Base-by-base conservation (phyloP, 495 filamentous ascomycete genomes). In the Jackrogersella minutella region DNA sequence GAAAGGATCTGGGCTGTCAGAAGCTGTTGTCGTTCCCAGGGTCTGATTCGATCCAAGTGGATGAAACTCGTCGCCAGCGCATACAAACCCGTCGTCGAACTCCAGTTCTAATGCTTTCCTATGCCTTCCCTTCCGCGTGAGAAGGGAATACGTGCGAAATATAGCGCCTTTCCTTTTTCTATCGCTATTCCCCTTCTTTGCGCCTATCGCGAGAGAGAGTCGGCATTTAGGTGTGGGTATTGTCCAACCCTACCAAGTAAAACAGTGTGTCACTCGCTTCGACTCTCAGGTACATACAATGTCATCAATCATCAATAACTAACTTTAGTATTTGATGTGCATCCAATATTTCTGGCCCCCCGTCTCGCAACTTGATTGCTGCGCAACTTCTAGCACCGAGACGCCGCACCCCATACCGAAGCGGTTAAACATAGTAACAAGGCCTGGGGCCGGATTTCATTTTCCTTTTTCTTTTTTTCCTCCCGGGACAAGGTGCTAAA, bases 61-160 rank as follows among this genome's bases (percentile, higher is more conserved):
- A 70, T 70, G 61, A 70, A 74, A 71, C 72, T 73, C 55, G 58
- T 37, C 66, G 72, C 72, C 72, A 74, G 72, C 72, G 72, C 72
- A 74, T 73, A 69, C 63, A 57, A n/a, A 71, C 51, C 41, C 21
- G 41, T 46, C 56, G 50, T 57, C 56, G 49, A 69, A 58, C 61
- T 69, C 66, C 56, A 64, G 50, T 60, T 66, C 68, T 62, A 62
- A 71, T 66, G 53, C 60, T 64, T 58, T 58, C 57, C 52, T 63
- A 58, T 31, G 11, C 9, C 26, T 50, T 50, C 14, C 8, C 28
- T 28, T 50, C n/a, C 26, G 3, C n/a, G 34, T 11, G 26, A 11
- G 41, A 24, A n/a, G 21, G 3, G n/a, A 46, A 46, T 46, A 46
- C 19, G 41, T 56, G 54, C 41, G 54, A 68, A 54, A 64, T 51